These are phyloP conservation scores for Amaranthus palmeri DNA, from an alignment of 148 eudicot species.

Conservation along the genomic window DNA sequence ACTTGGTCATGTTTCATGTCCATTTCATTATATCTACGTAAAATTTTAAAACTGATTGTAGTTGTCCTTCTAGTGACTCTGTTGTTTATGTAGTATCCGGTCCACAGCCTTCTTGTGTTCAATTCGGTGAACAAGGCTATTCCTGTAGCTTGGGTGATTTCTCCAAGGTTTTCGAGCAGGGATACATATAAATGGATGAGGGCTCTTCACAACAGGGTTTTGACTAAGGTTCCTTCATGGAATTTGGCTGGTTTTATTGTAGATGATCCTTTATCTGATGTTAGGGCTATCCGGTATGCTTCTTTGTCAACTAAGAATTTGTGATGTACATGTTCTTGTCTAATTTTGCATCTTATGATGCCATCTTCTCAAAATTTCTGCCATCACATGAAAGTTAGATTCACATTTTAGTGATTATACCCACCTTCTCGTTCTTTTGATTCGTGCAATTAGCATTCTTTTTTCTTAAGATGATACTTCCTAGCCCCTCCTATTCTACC, in stretches of 20 bases:
- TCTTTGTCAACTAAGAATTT: not conserved
- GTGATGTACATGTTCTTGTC: not conserved
- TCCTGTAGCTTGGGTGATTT: slow-evolving; percentile 91
- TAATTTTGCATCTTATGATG: not conserved
- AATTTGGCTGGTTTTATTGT: slow-evolving; percentile 83
- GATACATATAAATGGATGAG: slow-evolving; percentile 90
- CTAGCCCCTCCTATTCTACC: too few species aligned
- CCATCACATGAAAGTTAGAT: not conserved
- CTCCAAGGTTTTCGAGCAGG: slow-evolving; percentile 55
- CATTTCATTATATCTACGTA: slow-evolving; percentile 5
- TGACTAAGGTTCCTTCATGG: slow-evolving; percentile 76
- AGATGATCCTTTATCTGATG: slow-evolving; percentile 78
- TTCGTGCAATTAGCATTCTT: not conserved
- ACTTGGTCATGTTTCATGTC: not conserved
- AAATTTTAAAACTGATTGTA: slow-evolving; percentile 17
- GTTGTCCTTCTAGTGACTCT: slow-evolving; percentile 21
- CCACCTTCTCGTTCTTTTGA: not conserved
- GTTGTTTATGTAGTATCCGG: slow-evolving; percentile 58
- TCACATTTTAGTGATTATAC: not conserved
- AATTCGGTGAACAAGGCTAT: slow-evolving; percentile 93
- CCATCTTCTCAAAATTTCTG: not conserved
- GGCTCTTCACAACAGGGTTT: slow-evolving; percentile 79
- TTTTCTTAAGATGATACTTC: not conserved
- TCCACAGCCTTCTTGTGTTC: slow-evolving; percentile 91
- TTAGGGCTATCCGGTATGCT: slow-evolving; percentile 60